A percentile compares a stretch with the other conserved stretches of the same genome.
phyloP scores from a whole-genome alignment of 1,284 basidiomycete species.

The Gomphus sp. region DNA sequence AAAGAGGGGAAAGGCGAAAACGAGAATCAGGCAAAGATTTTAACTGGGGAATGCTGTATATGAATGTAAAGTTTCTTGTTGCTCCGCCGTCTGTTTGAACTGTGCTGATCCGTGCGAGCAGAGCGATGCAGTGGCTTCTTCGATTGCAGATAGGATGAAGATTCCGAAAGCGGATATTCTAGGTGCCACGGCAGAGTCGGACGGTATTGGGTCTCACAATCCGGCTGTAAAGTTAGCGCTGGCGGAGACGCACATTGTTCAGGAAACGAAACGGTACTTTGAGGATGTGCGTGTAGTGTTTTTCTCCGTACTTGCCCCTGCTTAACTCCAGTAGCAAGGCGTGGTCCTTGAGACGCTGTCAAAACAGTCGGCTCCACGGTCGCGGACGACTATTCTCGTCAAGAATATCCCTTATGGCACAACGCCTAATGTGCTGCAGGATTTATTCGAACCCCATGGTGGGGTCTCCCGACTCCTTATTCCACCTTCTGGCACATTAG shows the following conservation, averaged over 20 bases:
- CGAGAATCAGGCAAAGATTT: constrained; percentile 74
- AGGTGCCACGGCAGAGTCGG: constrained; percentile 57
- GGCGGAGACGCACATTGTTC: constrained; percentile 93
- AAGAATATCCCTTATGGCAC: constrained; percentile 98
- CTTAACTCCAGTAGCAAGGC: constrained; percentile 24
- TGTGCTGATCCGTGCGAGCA: constrained; percentile 30
- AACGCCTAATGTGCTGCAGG: constrained; percentile 60
- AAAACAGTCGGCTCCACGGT: constrained; percentile 39
- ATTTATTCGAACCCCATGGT: constrained; percentile 76
- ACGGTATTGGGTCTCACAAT: constrained; percentile 26
- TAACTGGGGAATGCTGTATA: constrained; percentile 95
- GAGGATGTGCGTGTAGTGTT: constrained; percentile 60
- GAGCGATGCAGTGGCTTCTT: constrained; percentile 84
- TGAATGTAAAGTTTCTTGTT: constrained; percentile 62
- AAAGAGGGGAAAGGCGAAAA: constrained; percentile 65
- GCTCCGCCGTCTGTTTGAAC: constrained; percentile 19
- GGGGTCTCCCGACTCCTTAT: constrained; percentile 71
- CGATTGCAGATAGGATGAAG: constrained; percentile 74
- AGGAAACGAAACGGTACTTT: constrained; percentile 88
- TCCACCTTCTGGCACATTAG: constrained; percentile 91
- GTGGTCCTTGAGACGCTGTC: constrained; percentile 34
- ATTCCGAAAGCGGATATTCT: constrained; percentile 84
- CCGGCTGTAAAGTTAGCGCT: constrained; percentile 91
- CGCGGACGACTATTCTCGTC: constrained; percentile 81
- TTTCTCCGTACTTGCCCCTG: constrained; percentile 32